Conservation (phyloP, 345 rosid species). For the Eucalyptus victrix region DNA sequence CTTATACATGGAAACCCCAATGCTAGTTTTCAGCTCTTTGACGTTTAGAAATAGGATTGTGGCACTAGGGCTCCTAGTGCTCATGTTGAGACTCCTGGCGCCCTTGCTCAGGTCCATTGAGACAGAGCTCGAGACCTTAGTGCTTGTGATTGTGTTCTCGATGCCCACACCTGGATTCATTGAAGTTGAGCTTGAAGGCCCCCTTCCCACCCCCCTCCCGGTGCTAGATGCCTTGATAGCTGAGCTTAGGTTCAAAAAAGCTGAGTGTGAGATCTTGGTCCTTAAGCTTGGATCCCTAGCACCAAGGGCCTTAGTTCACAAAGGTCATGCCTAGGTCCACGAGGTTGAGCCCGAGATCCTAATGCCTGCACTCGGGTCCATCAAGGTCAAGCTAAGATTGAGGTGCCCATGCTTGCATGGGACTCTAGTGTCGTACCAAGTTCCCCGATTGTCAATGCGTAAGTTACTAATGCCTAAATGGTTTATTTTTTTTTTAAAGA, state of each 20-base stretch:
- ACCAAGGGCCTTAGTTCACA: not conserved
- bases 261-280: not conserved
- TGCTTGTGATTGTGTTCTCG: not conserved
- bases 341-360: rapidly evolving
- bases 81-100: not conserved
- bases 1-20: not conserved
- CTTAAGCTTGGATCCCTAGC: rapidly evolving
- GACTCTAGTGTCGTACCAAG: not conserved
- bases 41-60: too few species aligned
- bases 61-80: too few species aligned
- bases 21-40: not conserved
- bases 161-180: not conserved
- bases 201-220: too few species aligned
- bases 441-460: not conserved
- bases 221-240: not conserved
- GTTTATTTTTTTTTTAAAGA: rapidly evolving
- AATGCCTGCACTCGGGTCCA: not conserved
- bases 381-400: not conserved
- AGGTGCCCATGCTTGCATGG: rapidly evolving
- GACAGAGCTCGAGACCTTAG: not conserved
- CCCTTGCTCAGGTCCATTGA: not conserved
- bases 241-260: not conserved
- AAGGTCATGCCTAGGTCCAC: not conserved
- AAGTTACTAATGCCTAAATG: not conserved
- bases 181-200: not conserved